These are phyloP conservation scores for Grosmannia huntii DNA, from an alignment of 2,329 filamentous ascomycete genomes.

Conservation along the genomic window DNA sequence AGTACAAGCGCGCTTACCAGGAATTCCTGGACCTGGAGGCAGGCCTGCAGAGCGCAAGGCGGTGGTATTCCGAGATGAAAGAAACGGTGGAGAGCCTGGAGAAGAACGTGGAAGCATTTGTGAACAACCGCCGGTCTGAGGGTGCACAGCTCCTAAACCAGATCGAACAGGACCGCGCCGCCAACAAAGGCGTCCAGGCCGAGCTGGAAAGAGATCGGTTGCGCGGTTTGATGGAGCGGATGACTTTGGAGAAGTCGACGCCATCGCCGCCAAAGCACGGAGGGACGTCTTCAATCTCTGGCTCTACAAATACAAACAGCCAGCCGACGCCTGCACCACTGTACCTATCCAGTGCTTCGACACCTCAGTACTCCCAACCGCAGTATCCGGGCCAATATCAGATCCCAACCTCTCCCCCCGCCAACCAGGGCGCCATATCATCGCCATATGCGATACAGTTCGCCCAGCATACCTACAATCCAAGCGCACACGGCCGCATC, in stretches of 20 bases:
- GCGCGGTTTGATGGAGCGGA: constrained; percentile 83
- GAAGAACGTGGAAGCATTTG: constrained; percentile 94
- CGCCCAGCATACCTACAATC: constrained; percentile 41
- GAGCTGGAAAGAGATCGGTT: constrained; percentile 79
- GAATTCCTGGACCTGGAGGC: constrained; percentile 83
- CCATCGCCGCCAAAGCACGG: constrained; percentile 23
- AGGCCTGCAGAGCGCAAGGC: constrained; percentile 75
- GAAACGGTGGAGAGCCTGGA: constrained; percentile 84
- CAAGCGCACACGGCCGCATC: constrained; percentile 45
- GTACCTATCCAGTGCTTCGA: constrained; percentile 20
- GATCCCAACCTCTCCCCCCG: constrained; percentile 42
- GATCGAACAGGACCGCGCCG: constrained; percentile 69
- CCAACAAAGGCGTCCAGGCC: constrained; percentile 46
- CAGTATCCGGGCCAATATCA: constrained; percentile 44
- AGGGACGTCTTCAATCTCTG: constrained; percentile 16
- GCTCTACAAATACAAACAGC: constrained; percentile 16
- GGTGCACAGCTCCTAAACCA: constrained; percentile 78
- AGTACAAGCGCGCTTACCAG: constrained; percentile 84
- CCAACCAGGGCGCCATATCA: constrained; percentile 28
- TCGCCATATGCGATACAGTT: constrained; percentile 23
- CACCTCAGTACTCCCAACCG: constrained; percentile 36
- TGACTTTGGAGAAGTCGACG: constrained; percentile 65
- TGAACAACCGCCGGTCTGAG: constrained; percentile 85
- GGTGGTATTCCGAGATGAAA: constrained; percentile 92
- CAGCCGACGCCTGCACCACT: constrained; percentile 22